phyloP scores from a whole-genome alignment of 257 asterid genomes.

The Forsythia viridissima region DNA sequence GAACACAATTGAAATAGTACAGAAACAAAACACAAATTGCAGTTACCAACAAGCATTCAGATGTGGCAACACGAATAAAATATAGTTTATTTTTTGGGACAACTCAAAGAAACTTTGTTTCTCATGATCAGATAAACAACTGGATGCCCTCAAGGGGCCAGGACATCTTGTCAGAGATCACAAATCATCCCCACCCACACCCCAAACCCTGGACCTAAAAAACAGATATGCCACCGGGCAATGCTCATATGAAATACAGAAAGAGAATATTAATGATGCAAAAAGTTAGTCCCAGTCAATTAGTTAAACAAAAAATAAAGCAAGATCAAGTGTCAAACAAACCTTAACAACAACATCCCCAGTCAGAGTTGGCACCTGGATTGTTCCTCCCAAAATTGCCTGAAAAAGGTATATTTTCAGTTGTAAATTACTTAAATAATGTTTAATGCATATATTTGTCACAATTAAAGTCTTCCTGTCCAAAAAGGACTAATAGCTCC shows the following conservation, averaged over 20 bases:
- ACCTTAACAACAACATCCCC: slow-evolving; percentile 97
- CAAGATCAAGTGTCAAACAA: slow-evolving; percentile 22
- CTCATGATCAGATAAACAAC: neutral
- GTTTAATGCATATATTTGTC: slow-evolving; percentile 12
- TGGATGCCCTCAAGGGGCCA: slow-evolving; percentile 10
- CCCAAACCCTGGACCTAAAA: neutral
- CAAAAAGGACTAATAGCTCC: neutral
- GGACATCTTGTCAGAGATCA: neutral
- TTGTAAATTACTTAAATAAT: slow-evolving; percentile 19
- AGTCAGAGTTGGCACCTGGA: slow-evolving; percentile 84
- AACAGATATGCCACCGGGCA: slow-evolving; percentile 10
- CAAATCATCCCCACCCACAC: neutral
- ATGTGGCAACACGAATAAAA: neutral
- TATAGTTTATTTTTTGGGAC: neutral
- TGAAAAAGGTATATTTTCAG: slow-evolving; percentile 35
- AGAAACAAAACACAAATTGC: neutral
- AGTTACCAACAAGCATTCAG: neutral
- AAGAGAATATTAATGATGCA: neutral
- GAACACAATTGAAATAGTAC: neutral
- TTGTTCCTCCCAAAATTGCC: slow-evolving; percentile 96
- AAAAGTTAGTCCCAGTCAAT: neutral
- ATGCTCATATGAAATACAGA: slow-evolving; percentile 9
- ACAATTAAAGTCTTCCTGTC: neutral
- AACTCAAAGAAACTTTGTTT: neutral
- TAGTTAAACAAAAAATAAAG: slow-evolving; percentile 3